Evolutionary conservation across 2,329 filamentous ascomycete species (phyloP).

Genomic region (Arthrobotrys musiformis): DNA sequence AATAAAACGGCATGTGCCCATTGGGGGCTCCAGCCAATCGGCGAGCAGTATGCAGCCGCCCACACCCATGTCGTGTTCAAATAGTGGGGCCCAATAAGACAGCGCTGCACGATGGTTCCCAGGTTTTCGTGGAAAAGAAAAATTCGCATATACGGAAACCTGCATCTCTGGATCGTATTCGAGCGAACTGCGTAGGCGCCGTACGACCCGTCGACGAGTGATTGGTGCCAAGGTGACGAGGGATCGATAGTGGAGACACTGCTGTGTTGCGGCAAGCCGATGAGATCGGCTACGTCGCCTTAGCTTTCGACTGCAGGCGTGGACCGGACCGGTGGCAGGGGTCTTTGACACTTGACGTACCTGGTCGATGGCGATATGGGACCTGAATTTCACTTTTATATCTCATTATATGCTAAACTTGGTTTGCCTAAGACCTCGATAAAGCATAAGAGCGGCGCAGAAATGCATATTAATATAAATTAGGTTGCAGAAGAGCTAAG

Average conservation of each 20-base stretch:
- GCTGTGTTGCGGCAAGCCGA: constrained; percentile 19
- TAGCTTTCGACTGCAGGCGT: neutral
- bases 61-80: neutral
- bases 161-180: constrained; percentile 12
- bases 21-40: constrained; percentile 25
- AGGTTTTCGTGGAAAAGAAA: neutral
- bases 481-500: neutral
- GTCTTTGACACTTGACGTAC: neutral
- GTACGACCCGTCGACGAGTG: constrained; percentile 5
- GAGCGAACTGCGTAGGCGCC: constrained; percentile 8
- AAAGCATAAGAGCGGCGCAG: neutral
- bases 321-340: neutral
- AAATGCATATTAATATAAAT: neutral
- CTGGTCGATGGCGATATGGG: neutral
- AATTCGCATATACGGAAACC: constrained; percentile 6
- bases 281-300: constrained; percentile 5
- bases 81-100: constrained; percentile 16
- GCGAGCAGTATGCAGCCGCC: constrained; percentile 47
- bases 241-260: neutral
- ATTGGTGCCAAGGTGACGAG: constrained; percentile 19
- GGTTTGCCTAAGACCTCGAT: neutral
- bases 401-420: neutral
- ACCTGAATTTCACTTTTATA: neutral
- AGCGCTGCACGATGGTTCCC: constrained; percentile 3
- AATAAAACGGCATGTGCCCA: constrained; percentile 30